Conservation (phyloP, 495 filamentous ascomycete species). For the Lindgomyces ingoldianus region DNA sequence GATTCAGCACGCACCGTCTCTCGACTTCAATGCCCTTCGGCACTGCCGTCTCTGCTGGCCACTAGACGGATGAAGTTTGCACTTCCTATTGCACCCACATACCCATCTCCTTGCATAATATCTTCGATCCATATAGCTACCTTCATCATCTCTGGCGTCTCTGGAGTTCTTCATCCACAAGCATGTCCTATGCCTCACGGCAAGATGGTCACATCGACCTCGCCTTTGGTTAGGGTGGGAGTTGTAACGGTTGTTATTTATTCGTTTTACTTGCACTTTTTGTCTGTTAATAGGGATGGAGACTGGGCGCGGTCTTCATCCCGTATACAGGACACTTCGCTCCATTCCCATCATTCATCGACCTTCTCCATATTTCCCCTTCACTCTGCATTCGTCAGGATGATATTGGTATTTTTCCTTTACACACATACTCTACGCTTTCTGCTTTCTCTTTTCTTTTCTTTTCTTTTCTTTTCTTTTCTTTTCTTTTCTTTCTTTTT, state of each 20-base stretch:
- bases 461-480: background rate
- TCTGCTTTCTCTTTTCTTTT: background rate
- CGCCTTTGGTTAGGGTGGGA: background rate
- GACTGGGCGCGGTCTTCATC: background rate
- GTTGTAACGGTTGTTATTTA: background rate
- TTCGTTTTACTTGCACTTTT: background rate
- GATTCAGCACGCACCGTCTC: background rate
- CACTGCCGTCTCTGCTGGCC: slow-evolving; percentile 31
- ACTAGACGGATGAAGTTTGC: slow-evolving; percentile 24
- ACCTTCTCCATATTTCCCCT: background rate
- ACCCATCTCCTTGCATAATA: slow-evolving; percentile 33
- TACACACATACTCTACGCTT: background rate
- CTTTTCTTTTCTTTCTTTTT: background rate
- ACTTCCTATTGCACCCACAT: slow-evolving; percentile 24
- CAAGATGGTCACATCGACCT: background rate
- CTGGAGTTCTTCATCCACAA: slow-evolving; percentile 12
- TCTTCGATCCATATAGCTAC: background rate
- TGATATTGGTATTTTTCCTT: background rate
- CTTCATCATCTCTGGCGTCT: slow-evolving; percentile 26
- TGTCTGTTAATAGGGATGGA: background rate
- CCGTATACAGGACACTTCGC: background rate
- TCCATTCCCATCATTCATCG: background rate
- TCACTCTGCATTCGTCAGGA: background rate
- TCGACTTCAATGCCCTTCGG: background rate
- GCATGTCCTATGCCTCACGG: background rate